A percentile compares a stretch with the other conserved stretches of the same genome.
Evolutionary conservation across 225 moss, liverwort and hornwort genomes (phyloP).

Genomic region (Anthoceros angustus): DNA sequence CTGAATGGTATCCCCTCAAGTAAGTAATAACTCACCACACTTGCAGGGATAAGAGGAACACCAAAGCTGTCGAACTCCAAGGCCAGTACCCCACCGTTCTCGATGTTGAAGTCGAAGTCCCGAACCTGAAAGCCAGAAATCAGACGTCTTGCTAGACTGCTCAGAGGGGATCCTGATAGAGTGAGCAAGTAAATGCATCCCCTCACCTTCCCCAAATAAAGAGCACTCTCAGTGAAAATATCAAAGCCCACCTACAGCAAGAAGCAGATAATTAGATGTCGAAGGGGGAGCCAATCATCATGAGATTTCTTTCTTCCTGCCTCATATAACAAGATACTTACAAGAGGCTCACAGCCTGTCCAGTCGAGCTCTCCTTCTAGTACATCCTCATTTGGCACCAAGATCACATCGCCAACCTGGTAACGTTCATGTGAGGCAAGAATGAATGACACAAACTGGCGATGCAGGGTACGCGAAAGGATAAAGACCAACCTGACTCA

Average conservation of each 20-base stretch:
- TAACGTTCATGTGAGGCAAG: neutral
- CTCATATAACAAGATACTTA: neutral
- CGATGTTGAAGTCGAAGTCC: slow-evolving; percentile 20
- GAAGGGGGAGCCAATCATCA: too few relatives aligned
- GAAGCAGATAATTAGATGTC: neutral
- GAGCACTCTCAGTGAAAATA: neutral
- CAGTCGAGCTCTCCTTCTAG: slow-evolving; percentile 10
- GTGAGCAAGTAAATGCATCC: neutral
- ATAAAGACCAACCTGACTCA: slow-evolving; percentile 7
- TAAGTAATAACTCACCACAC: slow-evolving; percentile 10
- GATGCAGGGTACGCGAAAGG: neutral
- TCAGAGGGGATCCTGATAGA: neutral
- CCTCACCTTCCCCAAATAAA: neutral
- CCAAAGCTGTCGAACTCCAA: slow-evolving; percentile 23
- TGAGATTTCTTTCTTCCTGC: too few relatives aligned
- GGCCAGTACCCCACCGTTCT: slow-evolving; percentile 16
- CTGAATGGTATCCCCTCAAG: neutral
- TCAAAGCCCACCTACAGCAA: neutral
- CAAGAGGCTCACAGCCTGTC: slow-evolving; percentile 15
- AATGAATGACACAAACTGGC: neutral
- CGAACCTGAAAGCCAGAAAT: slow-evolving; percentile 15
- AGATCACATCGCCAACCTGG: slow-evolving; percentile 24
- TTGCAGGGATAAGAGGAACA: slow-evolving; percentile 21
- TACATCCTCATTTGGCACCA: slow-evolving; percentile 13
- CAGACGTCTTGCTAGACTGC: neutral